Base-by-base conservation (phyloP, 306 rosid species). In the Ziziphus jujuba region DNA sequence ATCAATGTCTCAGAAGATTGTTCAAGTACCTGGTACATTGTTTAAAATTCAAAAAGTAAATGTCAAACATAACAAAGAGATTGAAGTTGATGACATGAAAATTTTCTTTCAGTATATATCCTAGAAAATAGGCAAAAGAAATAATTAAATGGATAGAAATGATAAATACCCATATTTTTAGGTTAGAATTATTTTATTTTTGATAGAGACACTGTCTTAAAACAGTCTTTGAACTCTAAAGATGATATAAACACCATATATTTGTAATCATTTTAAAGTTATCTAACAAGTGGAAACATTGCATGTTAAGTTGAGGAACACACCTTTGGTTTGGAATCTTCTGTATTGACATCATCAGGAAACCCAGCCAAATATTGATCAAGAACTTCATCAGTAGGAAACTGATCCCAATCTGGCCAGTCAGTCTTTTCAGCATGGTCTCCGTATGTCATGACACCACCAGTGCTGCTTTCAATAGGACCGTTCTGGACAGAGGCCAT, bases 311-410 rank as follows among this genome's bases (percentile, higher is more conserved):
- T 57, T 49, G 66, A 81, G 72, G 75, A 65, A 75, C 84, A 62
- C 65, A 87, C 97, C 93, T 83, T 75, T 19, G 73, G 71, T 63
- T 79, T 80, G 53, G 95, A 80, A 75, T 80, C 89, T 34, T 72
- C 67, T 45, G 59, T 70, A 69, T 66, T 71, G 68, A 63, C 87
- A 75, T 80, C 87, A 65, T 67, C 70, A 16, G 89, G 87, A 63
- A 92, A 86, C 63, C 86, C 96, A 78, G 56, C 73, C 91, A 92
- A 92, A 74, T 79, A 83, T 51, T 85, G 86, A 63, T 81, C 97
- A 77, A 87, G 50, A 15, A 75, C 61, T 31, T 65, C 84, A 9
- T 77, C 84, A 61, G 77, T 84, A 1, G 91, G 74, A 76, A 87
- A 77, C 44, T 74, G 87, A 73, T 82, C 96, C 98, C 96, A 89